A percentile compares a stretch with the other conserved stretches of the same genome.
These are phyloP conservation scores for Coemansia guatemalensis DNA, from an alignment of 192 early-diverging fungal genomes.

Conservation along the genomic window DNA sequence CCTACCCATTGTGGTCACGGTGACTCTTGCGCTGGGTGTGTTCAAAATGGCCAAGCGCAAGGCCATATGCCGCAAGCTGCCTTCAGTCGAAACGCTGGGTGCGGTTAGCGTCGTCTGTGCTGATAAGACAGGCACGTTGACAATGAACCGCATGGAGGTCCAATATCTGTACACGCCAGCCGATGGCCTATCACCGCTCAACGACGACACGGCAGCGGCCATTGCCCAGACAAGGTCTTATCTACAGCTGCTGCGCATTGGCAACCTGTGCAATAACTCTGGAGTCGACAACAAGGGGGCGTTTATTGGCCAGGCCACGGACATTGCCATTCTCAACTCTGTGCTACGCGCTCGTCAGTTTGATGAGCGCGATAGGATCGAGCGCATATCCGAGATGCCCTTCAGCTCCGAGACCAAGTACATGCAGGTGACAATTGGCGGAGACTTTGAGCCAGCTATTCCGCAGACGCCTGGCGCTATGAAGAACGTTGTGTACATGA, in stretches of 20 bases:
- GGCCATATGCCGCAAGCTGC: constrained; percentile 94
- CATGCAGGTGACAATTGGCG: constrained; percentile 72
- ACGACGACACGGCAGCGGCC: constrained; percentile 12
- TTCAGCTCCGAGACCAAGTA: constrained; percentile 94
- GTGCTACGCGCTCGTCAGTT: constrained; percentile 55
- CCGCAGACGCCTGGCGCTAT: constrained; percentile 6
- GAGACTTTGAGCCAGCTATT: constrained; percentile 32
- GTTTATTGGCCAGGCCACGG: constrained; percentile 89
- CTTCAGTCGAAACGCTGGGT: constrained; percentile 91
- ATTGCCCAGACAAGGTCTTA: constrained; percentile 39
- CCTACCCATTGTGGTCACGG: constrained; percentile 94
- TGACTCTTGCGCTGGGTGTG: constrained; percentile 90
- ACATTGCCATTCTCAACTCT: constrained; percentile 87
- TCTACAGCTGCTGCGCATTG: constrained; percentile 56
- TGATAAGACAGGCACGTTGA: constrained; percentile 96
- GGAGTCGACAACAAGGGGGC: constrained; percentile 68
- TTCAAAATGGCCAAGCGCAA: constrained; percentile 88
- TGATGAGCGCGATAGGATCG: constrained; percentile 68
- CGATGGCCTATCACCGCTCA: constrained; percentile 47
- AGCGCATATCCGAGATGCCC: constrained; percentile 75
- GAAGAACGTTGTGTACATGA: constrained; percentile 61
- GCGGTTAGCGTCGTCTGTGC: constrained; percentile 95
- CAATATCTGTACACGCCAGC: constrained; percentile 73
- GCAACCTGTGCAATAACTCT: constrained; percentile 93
- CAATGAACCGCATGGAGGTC: constrained; percentile 94